Evolutionary conservation across 768 basidiomycete genomes (phyloP), one percentile per base, ranked within the genome.

Genomic region (Trametes cingulata): DNA sequence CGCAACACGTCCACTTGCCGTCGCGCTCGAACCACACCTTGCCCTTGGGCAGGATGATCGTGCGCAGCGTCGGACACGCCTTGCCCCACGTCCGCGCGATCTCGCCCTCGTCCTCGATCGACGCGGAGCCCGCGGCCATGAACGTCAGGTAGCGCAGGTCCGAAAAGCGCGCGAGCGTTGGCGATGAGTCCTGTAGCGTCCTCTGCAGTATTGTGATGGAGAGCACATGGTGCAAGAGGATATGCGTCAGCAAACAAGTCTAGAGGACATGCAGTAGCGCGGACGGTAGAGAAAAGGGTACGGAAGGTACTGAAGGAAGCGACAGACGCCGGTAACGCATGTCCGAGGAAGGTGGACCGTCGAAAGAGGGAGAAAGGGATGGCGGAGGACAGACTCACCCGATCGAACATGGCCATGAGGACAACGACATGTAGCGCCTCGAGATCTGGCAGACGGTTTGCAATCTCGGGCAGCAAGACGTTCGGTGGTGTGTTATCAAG

Each of bases 361-460:
- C 50, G 40, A 66, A 45, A 24, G 19, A 64, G 24, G 24, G 52
- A 27, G 19, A 19, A 49, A 2, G 45, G 46, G 27, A 42, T 59
- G 5, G 19, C 25, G 35, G 9, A 43, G 20, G 42, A 43, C 10
- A 19, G 39, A 74, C 84, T 65, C 64, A 79, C 84, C 46, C 77
- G 72, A 2, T 75, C 77, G 53, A 81, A 81, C 14, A 78, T 76
- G 2, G 80, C 76, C 62, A 81, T 74, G 20, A 86, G 72, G 46
- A 85, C 76, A 10, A 88, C 84, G 29, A 87, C 72, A 65, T 87
- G 85, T 29, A 88, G 69, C 1, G 85, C 84, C 67, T 88, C 84
- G 48, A 88, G 72, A 35, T 74, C 52, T 0, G 80, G 78, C 5
- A 86, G 73, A 5, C 82, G 76, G 43, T 65, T 59, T 10, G 82